These are phyloP conservation scores for Pyricularia pennisetigena DNA, from an alignment of 2,329 filamentous ascomycete species.

Conservation along the genomic window DNA sequence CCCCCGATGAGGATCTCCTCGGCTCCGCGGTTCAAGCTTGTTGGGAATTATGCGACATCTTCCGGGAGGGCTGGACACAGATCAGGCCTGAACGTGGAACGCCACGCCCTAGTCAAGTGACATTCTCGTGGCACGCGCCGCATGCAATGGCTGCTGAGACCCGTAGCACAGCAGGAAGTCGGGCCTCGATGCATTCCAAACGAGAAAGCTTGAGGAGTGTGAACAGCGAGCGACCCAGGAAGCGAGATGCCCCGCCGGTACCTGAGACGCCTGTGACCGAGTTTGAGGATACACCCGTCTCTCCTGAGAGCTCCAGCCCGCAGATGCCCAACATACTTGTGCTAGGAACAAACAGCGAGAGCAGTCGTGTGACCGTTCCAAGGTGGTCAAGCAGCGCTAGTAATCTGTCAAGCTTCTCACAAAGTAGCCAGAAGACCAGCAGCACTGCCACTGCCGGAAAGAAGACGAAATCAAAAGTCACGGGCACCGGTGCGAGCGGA, in stretches of 20 bases:
- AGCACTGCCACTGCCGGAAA: conserved; percentile 58
- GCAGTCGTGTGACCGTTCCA: conserved; percentile 16
- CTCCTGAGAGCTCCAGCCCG: conserved; percentile 65
- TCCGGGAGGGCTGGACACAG: conserved; percentile 85
- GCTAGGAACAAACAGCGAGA: conserved; percentile 55
- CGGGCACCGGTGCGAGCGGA: background rate
- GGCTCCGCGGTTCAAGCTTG: conserved; percentile 85
- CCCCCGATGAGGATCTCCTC: conserved; percentile 72
- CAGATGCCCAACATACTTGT: conserved; percentile 82
- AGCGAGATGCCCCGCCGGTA: conserved; percentile 31
- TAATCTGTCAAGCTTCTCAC: conserved; percentile 70
- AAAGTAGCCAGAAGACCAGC: conserved; percentile 53
- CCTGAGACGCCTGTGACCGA: conserved; percentile 93
- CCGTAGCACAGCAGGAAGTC: conserved; percentile 28
- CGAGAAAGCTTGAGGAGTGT: conserved; percentile 41
- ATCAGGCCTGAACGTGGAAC: conserved; percentile 79
- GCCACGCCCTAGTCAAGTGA: conserved; percentile 69
- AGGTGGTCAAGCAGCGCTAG: conserved; percentile 78
- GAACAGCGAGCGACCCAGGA: conserved; percentile 36
- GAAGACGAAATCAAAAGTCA: conserved; percentile 28
- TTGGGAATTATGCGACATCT: conserved; percentile 90
- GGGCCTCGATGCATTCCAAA: conserved; percentile 40
- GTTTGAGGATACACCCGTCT: conserved; percentile 83
- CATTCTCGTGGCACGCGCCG: conserved; percentile 46
- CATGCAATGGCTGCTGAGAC: conserved; percentile 23